Base-by-base conservation (phyloP, 2,329 filamentous ascomycete genomes). In the Aspergillus texensis region DNA sequence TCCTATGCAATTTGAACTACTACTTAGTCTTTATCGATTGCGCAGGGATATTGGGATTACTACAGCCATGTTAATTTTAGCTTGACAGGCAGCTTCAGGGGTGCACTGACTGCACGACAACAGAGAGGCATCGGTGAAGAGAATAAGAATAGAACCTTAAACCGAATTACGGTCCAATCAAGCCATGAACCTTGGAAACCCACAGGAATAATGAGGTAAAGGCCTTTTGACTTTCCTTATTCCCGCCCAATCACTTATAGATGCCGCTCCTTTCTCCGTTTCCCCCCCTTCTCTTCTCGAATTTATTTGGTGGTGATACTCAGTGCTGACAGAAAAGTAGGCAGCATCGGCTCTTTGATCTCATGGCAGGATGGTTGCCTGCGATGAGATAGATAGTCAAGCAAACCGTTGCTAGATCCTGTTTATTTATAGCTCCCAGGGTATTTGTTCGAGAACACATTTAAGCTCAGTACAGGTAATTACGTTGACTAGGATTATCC, bases 111-210 rank as follows among this genome's bases (percentile, higher is more conserved):
- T 52, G 48, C 28, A 52, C 14, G 16, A 52, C 11, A 28, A 48
- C 4, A 48, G 46, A 6, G 34, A 39, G 26, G 34, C 28, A 54
- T 57, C 62, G 58, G 62, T 64, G 58, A 64, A 48, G 62, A 61
- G 30, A 57, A 63, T 57, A 50, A 58, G 55, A 53, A 54, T 57
- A 28, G 59, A 60, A 55, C 50, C 24, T 24, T 50, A 41, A 60
- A 32, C 52, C 4, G 14, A 34, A 57, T 32, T 28, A 21, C 6
- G 32, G 60, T 34, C 60, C 60, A 62, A 62, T 62, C 46, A 54
- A 28, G n/a, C 55, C 16, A 48, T 46, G 21, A 54, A 48, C 26
- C 30, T 24, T 16, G 55, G n/a, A 36, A 36, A 61, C 39, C 55
- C 34, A 53, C 36, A 24, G 21, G 21, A 39, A 54, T 43, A 54